Conservation (phyloP, 768 basidiomycete species). For the Mycena galopus region DNA sequence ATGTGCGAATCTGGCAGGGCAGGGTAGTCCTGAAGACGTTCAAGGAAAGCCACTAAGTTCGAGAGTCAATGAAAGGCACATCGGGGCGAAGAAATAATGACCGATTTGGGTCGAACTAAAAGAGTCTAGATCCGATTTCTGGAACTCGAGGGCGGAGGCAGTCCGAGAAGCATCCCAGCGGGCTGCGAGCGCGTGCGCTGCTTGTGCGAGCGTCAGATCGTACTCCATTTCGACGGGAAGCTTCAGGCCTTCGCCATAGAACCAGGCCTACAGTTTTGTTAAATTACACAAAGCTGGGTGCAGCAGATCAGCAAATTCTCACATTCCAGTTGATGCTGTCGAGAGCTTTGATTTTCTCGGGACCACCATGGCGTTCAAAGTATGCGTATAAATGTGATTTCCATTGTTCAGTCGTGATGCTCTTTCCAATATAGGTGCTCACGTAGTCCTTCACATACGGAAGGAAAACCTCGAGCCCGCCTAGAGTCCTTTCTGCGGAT, state of each 20-base stretch:
- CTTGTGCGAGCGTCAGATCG: conserved; percentile 76
- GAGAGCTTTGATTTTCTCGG: conserved; percentile 74
- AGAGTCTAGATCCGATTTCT: conserved; percentile 65
- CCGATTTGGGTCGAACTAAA: conserved; percentile 86
- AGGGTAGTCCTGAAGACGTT: conserved; percentile 74
- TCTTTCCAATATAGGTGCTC: conserved; percentile 82
- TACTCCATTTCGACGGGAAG: conserved; percentile 84
- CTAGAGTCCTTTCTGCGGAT: conserved; percentile 74
- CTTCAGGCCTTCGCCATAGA: conserved; percentile 81
- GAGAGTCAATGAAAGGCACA: not conserved
- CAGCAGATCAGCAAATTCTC: not conserved
- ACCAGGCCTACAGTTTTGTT: conserved; percentile 89
- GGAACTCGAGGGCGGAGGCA: conserved; percentile 65
- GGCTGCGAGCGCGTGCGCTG: conserved; percentile 78
- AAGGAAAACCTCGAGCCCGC: conserved; percentile 87
- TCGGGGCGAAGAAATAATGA: conserved; percentile 46
- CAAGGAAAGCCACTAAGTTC: conserved; percentile 85
- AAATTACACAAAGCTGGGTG: not conserved
- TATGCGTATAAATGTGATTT: conserved; percentile 81
- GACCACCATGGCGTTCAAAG: conserved; percentile 64
- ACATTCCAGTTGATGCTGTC: conserved; percentile 86
- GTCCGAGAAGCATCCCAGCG: conserved; percentile 78
- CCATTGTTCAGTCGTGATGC: conserved; percentile 89
- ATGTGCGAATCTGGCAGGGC: conserved; percentile 74
- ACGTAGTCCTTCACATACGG: conserved; percentile 90